A percentile compares a stretch with the other conserved stretches of the same genome.
phyloP scores from a whole-genome alignment of 83 land plant genomes.

The Larix sibirica region DNA sequence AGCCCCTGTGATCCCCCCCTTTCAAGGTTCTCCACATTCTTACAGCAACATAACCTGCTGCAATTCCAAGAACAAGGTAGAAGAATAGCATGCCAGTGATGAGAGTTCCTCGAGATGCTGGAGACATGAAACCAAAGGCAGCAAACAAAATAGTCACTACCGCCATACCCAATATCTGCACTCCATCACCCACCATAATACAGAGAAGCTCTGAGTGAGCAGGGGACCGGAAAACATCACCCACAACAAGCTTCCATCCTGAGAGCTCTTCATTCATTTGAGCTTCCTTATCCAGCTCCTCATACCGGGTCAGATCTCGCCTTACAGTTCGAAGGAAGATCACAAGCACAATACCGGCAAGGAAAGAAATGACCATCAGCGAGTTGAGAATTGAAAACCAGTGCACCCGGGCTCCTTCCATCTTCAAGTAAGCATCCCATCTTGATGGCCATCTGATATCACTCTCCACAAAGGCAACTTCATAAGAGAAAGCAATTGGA shows the following conservation, averaged over 20 bases:
- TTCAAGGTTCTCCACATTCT: conserved; percentile 61
- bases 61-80: conserved; percentile 60
- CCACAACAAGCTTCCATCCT: conserved; percentile 77
- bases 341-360: conserved; percentile 74
- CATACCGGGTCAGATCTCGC: conserved; percentile 65
- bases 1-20: conserved; percentile 40
- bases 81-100: conserved; percentile 69
- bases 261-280: conserved; percentile 79
- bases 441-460: conserved; percentile 76
- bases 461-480: conserved; percentile 57
- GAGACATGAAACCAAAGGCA: conserved; percentile 60
- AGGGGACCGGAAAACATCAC: conserved; percentile 69
- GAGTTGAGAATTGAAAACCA: conserved; percentile 72
- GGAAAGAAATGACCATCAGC: conserved; percentile 60
- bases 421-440: conserved; percentile 64
- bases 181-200: conserved; percentile 69
- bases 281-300: conserved; percentile 75
- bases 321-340: conserved; percentile 68
- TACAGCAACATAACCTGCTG: conserved; percentile 67
- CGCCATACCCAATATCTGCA: conserved; percentile 71
- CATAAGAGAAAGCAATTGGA: conserved; percentile 54
- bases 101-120: conserved; percentile 64
- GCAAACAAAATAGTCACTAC: conserved; percentile 68
- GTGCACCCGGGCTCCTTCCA: conserved; percentile 69
- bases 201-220: conserved; percentile 45